Percentiles rank a stretch among this genome's conserved stretches.
Evolutionary conservation across 139 green algal species (phyloP).

Genomic region (Chlamydomonas schloesseri): DNA sequence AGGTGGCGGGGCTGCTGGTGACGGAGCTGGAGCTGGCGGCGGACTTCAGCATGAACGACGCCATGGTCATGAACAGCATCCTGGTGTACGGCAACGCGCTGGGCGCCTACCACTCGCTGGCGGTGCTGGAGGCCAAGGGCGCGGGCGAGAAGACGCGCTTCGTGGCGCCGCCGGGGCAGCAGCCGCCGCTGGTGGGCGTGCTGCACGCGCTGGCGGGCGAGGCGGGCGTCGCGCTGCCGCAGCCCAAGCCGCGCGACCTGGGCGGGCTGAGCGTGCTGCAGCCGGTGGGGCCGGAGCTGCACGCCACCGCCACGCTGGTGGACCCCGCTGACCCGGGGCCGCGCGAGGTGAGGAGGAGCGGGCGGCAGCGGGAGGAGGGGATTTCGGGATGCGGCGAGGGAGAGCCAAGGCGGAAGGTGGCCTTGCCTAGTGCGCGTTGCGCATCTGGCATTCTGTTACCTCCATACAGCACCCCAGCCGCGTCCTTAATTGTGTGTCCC

Average conservation of each 20-base stretch:
- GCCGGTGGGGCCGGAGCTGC: slow-evolving; percentile 65
- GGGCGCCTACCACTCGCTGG: slow-evolving; percentile 57
- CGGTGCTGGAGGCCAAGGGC: slow-evolving; percentile 46
- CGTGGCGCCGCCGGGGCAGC: slow-evolving; percentile 2
- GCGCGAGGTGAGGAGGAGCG: not conserved
- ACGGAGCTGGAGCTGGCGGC: slow-evolving; percentile 57
- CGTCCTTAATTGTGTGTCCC: no score
- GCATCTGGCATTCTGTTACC: no score
- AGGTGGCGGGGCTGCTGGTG: slow-evolving; percentile 48
- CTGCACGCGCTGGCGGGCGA: slow-evolving; percentile 42
- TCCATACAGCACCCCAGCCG: no score
- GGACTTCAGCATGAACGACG: slow-evolving; percentile 53
- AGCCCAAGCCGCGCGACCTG: slow-evolving; percentile 19
- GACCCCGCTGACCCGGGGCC: not conserved
- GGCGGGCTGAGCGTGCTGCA: not conserved
- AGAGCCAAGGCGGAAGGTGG: no score
- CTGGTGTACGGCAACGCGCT: slow-evolving; percentile 63
- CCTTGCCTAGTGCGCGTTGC: no score
- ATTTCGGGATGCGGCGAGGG: no score
- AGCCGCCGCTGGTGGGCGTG: slow-evolving; percentile 34
- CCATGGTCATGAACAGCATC: slow-evolving; percentile 45
- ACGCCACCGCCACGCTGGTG: slow-evolving; percentile 44
- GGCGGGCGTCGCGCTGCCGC: slow-evolving; percentile 33
- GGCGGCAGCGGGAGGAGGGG: no score
- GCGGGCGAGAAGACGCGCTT: slow-evolving; percentile 29